A percentile compares a stretch with the other conserved stretches of the same genome.
phyloP scores from a whole-genome alignment of 495 filamentous ascomycete genomes.

The Aspergillus sparsus region DNA sequence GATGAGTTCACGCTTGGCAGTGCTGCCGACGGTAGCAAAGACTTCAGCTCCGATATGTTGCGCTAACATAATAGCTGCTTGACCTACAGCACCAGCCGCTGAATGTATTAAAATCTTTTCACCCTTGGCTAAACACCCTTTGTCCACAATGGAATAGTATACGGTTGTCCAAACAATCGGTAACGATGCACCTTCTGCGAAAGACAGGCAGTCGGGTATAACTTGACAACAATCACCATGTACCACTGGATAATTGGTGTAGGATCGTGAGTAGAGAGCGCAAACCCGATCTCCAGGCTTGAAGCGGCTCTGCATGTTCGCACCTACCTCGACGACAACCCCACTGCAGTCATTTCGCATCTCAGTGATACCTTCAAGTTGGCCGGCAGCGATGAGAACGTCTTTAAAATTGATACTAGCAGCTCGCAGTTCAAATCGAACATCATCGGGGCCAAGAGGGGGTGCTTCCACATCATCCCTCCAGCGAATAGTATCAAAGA shows the following conservation, averaged over 20 bases:
- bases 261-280: conserved; percentile 33
- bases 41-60: conserved; percentile 58
- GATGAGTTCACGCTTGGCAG: conserved; percentile 55
- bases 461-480: conserved; percentile 15
- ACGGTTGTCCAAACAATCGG: conserved; percentile 15
- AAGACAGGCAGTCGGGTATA: conserved; percentile 18
- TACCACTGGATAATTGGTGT: conserved; percentile 24
- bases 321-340: conserved; percentile 14
- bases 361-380: conserved; percentile 23
- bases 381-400: conserved; percentile 42
- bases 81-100: conserved; percentile 59
- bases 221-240: conserved; percentile 44
- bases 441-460: conserved; percentile 14
- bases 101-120: conserved; percentile 61
- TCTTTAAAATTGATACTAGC: conserved; percentile 50
- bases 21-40: conserved; percentile 57
- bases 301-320: conserved; percentile 19
- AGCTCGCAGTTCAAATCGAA: conserved; percentile 25
- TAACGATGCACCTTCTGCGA: conserved; percentile 16
- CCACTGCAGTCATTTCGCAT: conserved; percentile 19
- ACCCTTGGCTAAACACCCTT: conserved; percentile 43
- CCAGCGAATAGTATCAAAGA: conserved; percentile 16
- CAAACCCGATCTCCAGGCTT: conserved; percentile 49
- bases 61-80: conserved; percentile 59
- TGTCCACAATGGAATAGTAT: conserved; percentile 29